Base-by-base conservation (phyloP, 2,329 filamentous ascomycete genomes). In the Thermothelomyces thermophilus region DNA sequence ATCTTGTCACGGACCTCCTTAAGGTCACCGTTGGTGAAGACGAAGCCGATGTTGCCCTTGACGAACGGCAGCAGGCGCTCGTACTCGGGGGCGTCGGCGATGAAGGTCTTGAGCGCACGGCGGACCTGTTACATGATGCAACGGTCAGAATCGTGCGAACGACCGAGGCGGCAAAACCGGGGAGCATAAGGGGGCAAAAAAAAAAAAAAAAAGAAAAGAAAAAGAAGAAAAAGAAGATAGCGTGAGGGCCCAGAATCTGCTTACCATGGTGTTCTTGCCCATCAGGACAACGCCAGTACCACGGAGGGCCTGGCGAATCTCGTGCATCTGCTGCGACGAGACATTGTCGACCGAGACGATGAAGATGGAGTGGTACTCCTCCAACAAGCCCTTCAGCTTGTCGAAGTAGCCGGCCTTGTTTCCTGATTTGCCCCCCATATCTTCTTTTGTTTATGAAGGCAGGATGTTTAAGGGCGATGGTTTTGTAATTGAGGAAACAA, bases 281-380 rank as follows among this genome's bases (percentile, higher is more conserved):
- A 97, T 97, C 77, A 98, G 81, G 66, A 98, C 90, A 65, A 97
- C 87, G 75, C 83, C 90, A 75, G 95, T 77, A 58, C 85, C 86
- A 72, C 93, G 90, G 73, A 98, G 87, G 67, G 88, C 76, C 68
- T 85, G 77, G 73, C 93, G 87, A 74, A 98, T 97, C 84, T 98
- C 93, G 88, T 98, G 93, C 94, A 98, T 98, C 85, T 98, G 94
- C 84, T 98, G 93, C 65, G 93, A 98, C 74, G 86, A 89, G 84
- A 98, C 93, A 98, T 97, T 98, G 89, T 97, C 88, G 70, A 91
- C 86, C 70, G 83, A 70, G 73, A 95, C 90, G 74, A 98, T 90
- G 88, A 98, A 97, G 79, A 97, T 87, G 69, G 87, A 91, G 73
- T 83, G 83, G 86, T 94, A 97, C 73, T 90, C 85, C 80, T 97